Conservation (phyloP, 1,284 basidiomycete species). For the Boletus smithii region DNA sequence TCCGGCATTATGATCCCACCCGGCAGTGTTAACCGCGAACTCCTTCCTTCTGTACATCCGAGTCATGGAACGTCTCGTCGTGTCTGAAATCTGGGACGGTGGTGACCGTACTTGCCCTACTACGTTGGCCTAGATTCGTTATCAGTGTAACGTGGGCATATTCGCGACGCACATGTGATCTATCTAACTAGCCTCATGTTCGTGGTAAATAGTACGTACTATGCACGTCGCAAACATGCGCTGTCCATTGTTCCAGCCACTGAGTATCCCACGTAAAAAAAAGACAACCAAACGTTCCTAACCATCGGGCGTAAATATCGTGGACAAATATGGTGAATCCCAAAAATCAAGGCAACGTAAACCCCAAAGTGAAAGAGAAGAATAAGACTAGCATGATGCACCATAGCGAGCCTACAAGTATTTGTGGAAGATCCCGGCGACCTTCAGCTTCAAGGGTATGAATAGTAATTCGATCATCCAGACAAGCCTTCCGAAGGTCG, state of each 20-base stretch:
- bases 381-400: constrained; percentile 16
- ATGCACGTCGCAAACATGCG: constrained; percentile 10
- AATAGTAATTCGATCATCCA: constrained; percentile 44
- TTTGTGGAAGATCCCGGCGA: constrained; percentile 53
- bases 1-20: constrained; percentile 23
- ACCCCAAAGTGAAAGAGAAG: constrained; percentile 24
- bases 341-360: constrained; percentile 22
- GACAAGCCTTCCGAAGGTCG: constrained; percentile 50
- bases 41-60: no score
- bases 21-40: constrained; percentile 31
- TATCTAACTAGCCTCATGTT: constrained; percentile 3
- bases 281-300: background rate
- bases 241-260: no score
- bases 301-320: constrained; percentile 18
- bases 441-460: constrained; percentile 51
- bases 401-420: constrained; percentile 34
- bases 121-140: no score
- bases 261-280: constrained; percentile 20
- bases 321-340: constrained; percentile 14
- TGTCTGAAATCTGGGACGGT: no score
- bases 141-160: no score
- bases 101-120: no score
- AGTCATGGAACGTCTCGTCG: no score
- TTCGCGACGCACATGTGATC: no score
- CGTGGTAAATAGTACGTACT: constrained; percentile 21